phyloP scores from a whole-genome alignment of 345 rosid species.

The Gossypium anomalum region DNA sequence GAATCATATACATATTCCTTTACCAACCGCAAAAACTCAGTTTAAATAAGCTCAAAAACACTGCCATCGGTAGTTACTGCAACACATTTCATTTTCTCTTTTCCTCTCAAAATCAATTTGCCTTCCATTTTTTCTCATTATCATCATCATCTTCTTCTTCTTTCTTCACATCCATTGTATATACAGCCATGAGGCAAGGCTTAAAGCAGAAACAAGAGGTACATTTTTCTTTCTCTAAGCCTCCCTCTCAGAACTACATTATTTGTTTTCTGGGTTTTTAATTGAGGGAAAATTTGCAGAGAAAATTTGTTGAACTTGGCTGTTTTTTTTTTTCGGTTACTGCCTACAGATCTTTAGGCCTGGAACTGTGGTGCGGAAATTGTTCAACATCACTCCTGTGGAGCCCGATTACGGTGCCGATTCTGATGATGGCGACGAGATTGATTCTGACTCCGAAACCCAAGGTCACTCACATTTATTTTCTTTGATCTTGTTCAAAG shows the following conservation, averaged over 20 bases:
- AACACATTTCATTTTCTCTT: too few species aligned
- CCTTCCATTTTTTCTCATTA: too few species aligned
- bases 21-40: too few species aligned
- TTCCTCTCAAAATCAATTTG: too few species aligned
- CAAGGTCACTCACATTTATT: constrained; percentile 27
- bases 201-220: constrained; percentile 31
- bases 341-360: constrained; percentile 83
- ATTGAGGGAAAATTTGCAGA: constrained; percentile 34
- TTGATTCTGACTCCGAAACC: constrained; percentile 38
- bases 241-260: background rate
- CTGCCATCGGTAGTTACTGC: too few species aligned
- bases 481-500: background rate
- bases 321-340: constrained; percentile 56
- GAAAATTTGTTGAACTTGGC: constrained; percentile 58
- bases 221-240: background rate
- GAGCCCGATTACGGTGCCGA: constrained; percentile 80
- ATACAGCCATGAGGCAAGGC: too few species aligned
- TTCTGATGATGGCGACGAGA: constrained; percentile 42
- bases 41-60: too few species aligned
- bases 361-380: constrained; percentile 66
- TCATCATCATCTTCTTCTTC: too few species aligned
- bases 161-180: too few species aligned
- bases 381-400: constrained; percentile 57
- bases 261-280: constrained; percentile 8
- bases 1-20: too few species aligned